Evolutionary conservation across 345 rosid species (phyloP), one percentile per base, ranked within the genome.

Genomic region (Ceriops tagal): DNA sequence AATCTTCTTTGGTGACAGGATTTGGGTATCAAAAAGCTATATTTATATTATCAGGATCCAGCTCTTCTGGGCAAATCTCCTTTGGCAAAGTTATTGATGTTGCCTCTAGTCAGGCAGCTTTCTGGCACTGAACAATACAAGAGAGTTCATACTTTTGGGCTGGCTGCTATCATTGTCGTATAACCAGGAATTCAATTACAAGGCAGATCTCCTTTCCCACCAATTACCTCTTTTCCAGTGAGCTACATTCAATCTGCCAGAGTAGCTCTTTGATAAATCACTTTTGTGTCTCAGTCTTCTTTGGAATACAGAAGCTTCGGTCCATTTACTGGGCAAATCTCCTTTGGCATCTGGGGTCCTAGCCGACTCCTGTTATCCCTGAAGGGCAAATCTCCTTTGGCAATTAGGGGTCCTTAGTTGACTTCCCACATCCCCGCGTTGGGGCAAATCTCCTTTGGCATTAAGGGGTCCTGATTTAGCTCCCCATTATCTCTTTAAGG

Each of bases 281-380:
- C 26, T 32, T 68, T 53, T 53, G 70, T 64, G 46, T 78, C 63
- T 46, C 64, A 71, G 71, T 71, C 65, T 58, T 56, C 35, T 28
- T 75, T 53, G 46, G 69, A 62, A 19, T 20, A 64, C 31, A 20
- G 74, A 76, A 71, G 66, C 67, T 81, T 75, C 77, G 63, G 83
- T 79, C 85, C 85, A 74, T 71, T 71, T 60, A 21, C 47, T 73
- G 84, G 89, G 89, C 86, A 85, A 85, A 81, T 85, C 87, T 85
- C 84, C 85, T 85, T 85, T 81, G 89, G 89, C 85, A 76, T 65
- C 58, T 43, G 78, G 85, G 77, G 84, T 78, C 80, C 60, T 31
- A 28, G 58, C 71, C 43, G 83, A 67, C 75, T 80, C 84, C 79
- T 55, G 61, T 76, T 75, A 30, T 63, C 75, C 62, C 62, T 61